Evolutionary conservation across 305 asterid genomes (phyloP), one percentile per base, ranked within the genome.

Genomic region (Fraxinus baroniana): DNA sequence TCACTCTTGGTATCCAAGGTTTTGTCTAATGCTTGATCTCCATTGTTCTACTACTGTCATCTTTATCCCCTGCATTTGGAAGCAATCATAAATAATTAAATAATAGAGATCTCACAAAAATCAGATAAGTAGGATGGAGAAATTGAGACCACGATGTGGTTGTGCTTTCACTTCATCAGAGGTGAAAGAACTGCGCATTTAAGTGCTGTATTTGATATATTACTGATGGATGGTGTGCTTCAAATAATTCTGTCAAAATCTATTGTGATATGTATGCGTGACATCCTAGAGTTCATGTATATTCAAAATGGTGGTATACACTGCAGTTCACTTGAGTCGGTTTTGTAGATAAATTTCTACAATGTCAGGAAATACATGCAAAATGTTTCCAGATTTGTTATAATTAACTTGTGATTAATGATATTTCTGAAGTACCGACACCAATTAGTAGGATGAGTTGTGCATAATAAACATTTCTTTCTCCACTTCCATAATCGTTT

Each of bases 401-500:
- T n/a, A n/a, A 20, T 20, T 60, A 60, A 60, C 28, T 60, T 60
- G 24, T 60, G 70, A 60, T 52, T 52, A 52, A 52, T 17, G 30
- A 79, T 26, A 74, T 82, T 52, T 32, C 71, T 36, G 15, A 77
- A 71, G 62, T 22, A n/a, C 18, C 39, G 62, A 46, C 57, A 13
- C 57, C 57, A 46, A 46, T 13, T 15, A 46, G 57, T 46, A 13
- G 57, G 73, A 73, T 30, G 39, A 81, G 52, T 44, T 66, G 49
- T 64, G 57, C 20, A 41, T 64, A 73, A 60, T 30, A 60, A 28
- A 2, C 36, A 28, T 77, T 78, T 71, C 18, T 46, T 55, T 84
- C 20, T 80, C 46, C 44, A 71, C 30, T 85, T 76, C 60, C 44
- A 46, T 41, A 79, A 52, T 20, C 41, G 66, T 81, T 74, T 22